Evolutionary conservation across 2,329 filamentous ascomycete species (phyloP).

Genomic region (Gnomoniopsis sp.): DNA sequence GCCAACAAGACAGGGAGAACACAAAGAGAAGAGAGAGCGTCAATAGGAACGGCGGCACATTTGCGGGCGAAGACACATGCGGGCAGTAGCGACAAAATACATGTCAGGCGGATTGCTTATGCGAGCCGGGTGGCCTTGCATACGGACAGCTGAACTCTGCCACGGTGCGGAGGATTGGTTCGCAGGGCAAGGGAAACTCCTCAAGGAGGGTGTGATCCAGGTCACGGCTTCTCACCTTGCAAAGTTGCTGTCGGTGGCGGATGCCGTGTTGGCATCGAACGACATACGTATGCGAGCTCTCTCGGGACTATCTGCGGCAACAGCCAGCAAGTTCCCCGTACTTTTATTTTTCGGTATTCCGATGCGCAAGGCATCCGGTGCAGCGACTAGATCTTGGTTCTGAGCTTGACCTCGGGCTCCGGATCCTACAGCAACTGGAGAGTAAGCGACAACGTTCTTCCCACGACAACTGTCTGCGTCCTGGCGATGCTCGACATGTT

Average conservation of each 20-base stretch:
- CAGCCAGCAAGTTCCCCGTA: slow-evolving; percentile 57
- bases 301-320: slow-evolving; percentile 46
- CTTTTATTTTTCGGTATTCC: slow-evolving; percentile 63
- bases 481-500: slow-evolving; percentile 1
- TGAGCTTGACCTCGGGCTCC: neutral
- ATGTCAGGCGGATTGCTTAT: slow-evolving; percentile 22
- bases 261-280: slow-evolving; percentile 65
- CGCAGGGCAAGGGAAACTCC: no score
- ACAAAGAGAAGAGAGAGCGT: neutral
- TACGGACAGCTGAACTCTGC: neutral
- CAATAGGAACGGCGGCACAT: neutral
- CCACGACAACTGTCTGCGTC: neutral
- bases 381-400: neutral
- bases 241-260: slow-evolving; percentile 64
- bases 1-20: slow-evolving; percentile 13
- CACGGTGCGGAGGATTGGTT: neutral
- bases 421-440: slow-evolving; percentile 1
- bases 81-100: neutral
- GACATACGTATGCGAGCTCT: slow-evolving; percentile 68
- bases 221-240: slow-evolving; percentile 56
- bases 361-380: slow-evolving; percentile 27
- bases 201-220: slow-evolving; percentile 2
- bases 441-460: slow-evolving; percentile 6
- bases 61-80: neutral
- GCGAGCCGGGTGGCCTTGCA: slow-evolving; percentile 2